Conservation (phyloP, 1,139 yeast species). For the Cylindricascospora bacillispora region DNA sequence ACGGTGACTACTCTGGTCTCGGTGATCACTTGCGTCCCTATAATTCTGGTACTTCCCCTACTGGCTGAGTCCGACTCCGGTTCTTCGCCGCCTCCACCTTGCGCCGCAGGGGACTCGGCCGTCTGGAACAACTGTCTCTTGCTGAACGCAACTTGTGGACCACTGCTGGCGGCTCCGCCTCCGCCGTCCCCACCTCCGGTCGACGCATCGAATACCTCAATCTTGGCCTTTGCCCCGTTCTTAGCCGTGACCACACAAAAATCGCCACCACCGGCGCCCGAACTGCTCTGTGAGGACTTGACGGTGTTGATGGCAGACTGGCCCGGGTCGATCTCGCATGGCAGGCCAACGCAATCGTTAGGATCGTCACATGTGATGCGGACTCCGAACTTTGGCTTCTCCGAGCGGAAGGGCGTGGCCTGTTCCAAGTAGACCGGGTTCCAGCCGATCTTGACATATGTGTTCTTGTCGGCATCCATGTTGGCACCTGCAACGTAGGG, state of each 20-base stretch:
- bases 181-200: slow-evolving; percentile 1
- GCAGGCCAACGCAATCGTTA: slow-evolving; percentile 56
- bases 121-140: background rate
- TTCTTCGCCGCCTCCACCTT: too few species aligned
- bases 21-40: too few species aligned
- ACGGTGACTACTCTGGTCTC: too few species aligned
- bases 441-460: slow-evolving; percentile 81
- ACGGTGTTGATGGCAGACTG: slow-evolving; percentile 45
- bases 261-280: slow-evolving; percentile 54
- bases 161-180: background rate
- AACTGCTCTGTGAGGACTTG: slow-evolving; percentile 19
- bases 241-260: slow-evolving; percentile 77
- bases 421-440: slow-evolving; percentile 70
- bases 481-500: slow-evolving; percentile 91
- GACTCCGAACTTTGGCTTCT: slow-evolving; percentile 56
- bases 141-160: background rate
- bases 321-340: slow-evolving; percentile 70
- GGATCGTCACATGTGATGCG: slow-evolving; percentile 60
- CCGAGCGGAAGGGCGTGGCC: slow-evolving; percentile 37
- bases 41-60: too few species aligned
- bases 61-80: too few species aligned
- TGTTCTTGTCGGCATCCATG: slow-evolving; percentile 52
- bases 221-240: slow-evolving; percentile 48
- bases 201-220: slow-evolving; percentile 49
- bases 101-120: too few species aligned